Percentiles rank a stretch among this genome's conserved stretches.
Conservation (phyloP, 805 yeast genomes). For the Wickerhamiella parazyma region DNA sequence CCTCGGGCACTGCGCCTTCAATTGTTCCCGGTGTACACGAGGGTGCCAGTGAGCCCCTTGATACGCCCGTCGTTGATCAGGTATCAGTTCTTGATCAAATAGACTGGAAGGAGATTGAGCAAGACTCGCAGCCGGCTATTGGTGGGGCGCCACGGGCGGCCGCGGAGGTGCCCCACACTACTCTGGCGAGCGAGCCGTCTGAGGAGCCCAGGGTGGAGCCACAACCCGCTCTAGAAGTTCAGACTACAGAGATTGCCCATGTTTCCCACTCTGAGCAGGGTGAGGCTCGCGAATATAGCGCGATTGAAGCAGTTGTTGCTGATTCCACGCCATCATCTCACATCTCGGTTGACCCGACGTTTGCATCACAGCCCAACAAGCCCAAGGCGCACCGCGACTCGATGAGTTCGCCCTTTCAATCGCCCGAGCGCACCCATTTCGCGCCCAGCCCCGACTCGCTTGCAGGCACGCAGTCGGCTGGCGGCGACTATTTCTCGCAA, state of each 20-base stretch:
- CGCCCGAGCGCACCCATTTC: not conserved
- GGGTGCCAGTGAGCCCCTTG: not conserved
- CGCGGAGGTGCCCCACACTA: not conserved
- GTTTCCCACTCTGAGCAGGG: not conserved
- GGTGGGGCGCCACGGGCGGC: not conserved
- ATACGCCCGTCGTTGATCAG: not conserved
- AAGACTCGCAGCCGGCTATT: not conserved
- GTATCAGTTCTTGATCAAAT: slow-evolving; percentile 1
- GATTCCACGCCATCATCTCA: not conserved
- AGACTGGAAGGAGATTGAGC: slow-evolving; percentile 6
- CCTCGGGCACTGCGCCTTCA: slow-evolving; percentile 2
- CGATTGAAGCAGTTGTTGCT: not conserved
- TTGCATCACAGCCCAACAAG: no score
- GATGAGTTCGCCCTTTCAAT: not conserved
- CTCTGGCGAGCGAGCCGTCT: no score
- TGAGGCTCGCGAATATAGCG: not conserved
- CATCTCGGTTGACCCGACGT: no score
- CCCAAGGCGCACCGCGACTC: not conserved
- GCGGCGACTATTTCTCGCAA: not conserved
- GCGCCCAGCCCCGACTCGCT: not conserved
- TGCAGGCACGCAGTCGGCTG: not conserved
- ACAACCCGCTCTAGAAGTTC: no score
- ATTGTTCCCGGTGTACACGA: slow-evolving; percentile 1
- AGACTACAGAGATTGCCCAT: not conserved
- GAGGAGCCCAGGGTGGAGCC: no score